Base-by-base conservation (phyloP, 2,329 filamentous ascomycete genomes). In the Xylaria multiplex region DNA sequence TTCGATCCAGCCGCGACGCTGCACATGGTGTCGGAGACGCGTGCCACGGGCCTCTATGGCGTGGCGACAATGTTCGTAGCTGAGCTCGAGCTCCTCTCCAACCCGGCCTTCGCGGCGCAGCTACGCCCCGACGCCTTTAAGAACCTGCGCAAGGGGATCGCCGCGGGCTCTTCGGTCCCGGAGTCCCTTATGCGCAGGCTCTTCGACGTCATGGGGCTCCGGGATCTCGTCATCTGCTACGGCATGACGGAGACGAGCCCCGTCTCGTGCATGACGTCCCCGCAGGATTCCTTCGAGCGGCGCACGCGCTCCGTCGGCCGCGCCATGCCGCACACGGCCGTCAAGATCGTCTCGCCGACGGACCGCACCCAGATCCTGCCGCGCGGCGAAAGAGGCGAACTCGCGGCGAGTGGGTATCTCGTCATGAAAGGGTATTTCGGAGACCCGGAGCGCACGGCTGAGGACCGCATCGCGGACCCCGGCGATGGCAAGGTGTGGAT, bases 1-100 rank as follows among this genome's bases (percentile, higher is more conserved):
- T 98, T 98, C 80, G 90, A 97, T 74, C 91, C 95, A 0, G 78
- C 83, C 2, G 92, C 92, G 0, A 86, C 91, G 0, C 83, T 97
- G 42, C 79, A 76, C 57, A 86, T 86, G 83, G 82, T 80, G 9
- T 78, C 80, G 19, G 84, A 85, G 64, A 82, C 86, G 69, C 77
- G 79, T 11, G 88, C 86, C 27, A 89, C 87, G 0, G 88, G 85
- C 0, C 85, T 97, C 0, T 96, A 97, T 78, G 94, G 95, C 63
- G 95, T 98, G 0, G 88, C 93, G 3, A 98, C 95, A 59, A 99
- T 98, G 96, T 95, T 97, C 73, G 86, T 87, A n/a, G 90, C 94
- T 30, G 89, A 96, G 74, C 85, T 98, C 4, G 93, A 96, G 71
- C 85, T 94, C 0, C 84, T 97, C 7, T 83, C 88, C 35, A 79